These are phyloP conservation scores for Rhizophagus clarus DNA, from an alignment of 192 early-diverging fungal genomes.

Conservation along the genomic window DNA sequence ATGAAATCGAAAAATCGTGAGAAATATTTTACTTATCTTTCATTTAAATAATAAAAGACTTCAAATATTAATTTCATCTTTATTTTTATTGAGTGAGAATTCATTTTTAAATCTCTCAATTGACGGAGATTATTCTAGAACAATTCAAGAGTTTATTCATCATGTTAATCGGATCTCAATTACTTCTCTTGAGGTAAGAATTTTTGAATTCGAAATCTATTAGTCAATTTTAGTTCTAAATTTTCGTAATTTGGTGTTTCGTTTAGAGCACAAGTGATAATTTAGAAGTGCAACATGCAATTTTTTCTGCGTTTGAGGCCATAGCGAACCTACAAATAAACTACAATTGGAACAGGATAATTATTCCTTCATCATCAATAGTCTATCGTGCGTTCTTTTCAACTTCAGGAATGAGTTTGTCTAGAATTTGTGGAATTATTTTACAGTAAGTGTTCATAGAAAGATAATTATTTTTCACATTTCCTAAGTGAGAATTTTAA, in stretches of 20 bases:
- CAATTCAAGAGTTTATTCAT: constrained; percentile 43
- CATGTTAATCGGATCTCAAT: constrained; percentile 47
- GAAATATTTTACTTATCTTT: neutral
- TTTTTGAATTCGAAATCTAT: neutral
- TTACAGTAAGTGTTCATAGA: constrained; percentile 31
- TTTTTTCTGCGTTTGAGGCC: constrained; percentile 53
- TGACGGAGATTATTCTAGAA: neutral
- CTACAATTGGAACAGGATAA: constrained; percentile 41
- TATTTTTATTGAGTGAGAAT: neutral
- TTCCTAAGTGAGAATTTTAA: neutral
- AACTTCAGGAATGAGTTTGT: constrained; percentile 46
- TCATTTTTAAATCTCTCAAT: neutral
- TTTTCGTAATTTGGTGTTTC: neutral
- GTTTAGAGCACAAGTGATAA: constrained; percentile 41
- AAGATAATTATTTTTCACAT: neutral
- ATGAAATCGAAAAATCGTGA: constrained; percentile 37
- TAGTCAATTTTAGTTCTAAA: neutral
- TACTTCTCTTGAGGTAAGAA: constrained; percentile 36
- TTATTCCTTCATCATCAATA: constrained; percentile 46
- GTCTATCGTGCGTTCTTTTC: constrained; percentile 51
- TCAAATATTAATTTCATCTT: neutral
- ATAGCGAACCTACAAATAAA: constrained; percentile 33
- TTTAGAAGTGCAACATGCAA: constrained; percentile 47
- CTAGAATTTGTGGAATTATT: constrained; percentile 52
- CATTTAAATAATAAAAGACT: too few species aligned